Conservation (phyloP, 108 stramenopile species). For the Nitzschia putrida region DNA sequence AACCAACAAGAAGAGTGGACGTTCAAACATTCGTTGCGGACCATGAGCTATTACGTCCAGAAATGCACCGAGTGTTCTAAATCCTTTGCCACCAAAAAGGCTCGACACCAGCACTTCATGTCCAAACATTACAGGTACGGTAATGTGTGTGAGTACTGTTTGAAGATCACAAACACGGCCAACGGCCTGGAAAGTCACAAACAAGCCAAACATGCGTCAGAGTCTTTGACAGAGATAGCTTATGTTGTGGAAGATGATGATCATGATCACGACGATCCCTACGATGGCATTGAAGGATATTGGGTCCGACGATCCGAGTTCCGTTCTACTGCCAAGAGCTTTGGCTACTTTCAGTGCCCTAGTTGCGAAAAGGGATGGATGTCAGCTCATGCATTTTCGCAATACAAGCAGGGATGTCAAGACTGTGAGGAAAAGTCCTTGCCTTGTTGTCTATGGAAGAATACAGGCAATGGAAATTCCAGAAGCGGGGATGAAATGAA, state of each 20-base stretch:
- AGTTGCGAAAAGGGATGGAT: conserved; percentile 9
- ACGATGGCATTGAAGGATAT: conserved; percentile 6
- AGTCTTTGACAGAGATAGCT: not conserved
- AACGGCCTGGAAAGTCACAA: too few relatives aligned
- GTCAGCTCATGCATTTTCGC: not conserved
- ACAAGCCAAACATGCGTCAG: too few relatives aligned
- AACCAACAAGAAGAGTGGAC: too few relatives aligned
- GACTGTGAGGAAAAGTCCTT: not conserved
- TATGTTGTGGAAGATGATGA: too few relatives aligned
- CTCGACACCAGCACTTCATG: too few relatives aligned
- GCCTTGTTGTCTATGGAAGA: conserved; percentile 14
- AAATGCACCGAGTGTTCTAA: too few relatives aligned
- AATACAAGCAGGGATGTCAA: conserved; percentile 14
- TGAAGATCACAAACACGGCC: too few relatives aligned
- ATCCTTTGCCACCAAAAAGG: too few relatives aligned
- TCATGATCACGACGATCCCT: conserved; percentile 13
- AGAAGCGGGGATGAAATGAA: not conserved
- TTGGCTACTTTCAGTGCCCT: conserved; percentile 9
- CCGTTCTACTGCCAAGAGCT: not conserved
- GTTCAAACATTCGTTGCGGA: too few relatives aligned
- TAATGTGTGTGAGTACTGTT: too few relatives aligned
- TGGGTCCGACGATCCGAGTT: not conserved
- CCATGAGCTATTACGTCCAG: too few relatives aligned
- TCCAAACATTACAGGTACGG: too few relatives aligned
- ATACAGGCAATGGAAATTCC: not conserved